These are phyloP conservation scores for Artemisia argyi DNA, from an alignment of 129 eudicot genomes.

Conservation along the genomic window DNA sequence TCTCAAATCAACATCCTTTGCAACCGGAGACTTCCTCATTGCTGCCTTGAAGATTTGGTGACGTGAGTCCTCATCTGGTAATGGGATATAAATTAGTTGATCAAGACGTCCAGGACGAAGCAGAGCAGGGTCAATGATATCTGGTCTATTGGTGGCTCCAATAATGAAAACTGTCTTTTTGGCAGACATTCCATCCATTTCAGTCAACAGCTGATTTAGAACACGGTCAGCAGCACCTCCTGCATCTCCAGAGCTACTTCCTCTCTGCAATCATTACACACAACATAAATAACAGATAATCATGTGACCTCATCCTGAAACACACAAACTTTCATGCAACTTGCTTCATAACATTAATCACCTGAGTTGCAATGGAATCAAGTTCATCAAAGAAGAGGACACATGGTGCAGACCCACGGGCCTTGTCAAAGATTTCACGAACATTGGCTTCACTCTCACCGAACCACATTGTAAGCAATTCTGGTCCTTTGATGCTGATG, in stretches of 20 bases:
- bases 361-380: constrained; percentile 91
- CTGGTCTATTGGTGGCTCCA: constrained; percentile 80
- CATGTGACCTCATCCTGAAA: neutral
- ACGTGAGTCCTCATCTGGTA: constrained; percentile 77
- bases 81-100: constrained; percentile 70
- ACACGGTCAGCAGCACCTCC: constrained; percentile 91
- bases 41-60: constrained; percentile 71
- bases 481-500: constrained; percentile 78
- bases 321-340: neutral
- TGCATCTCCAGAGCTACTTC: constrained; percentile 75
- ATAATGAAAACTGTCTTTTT: constrained; percentile 76
- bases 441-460: constrained; percentile 92
- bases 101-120: constrained; percentile 87
- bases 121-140: constrained; percentile 71
- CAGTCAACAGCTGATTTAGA: constrained; percentile 70
- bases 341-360: neutral
- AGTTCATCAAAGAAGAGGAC: constrained; percentile 89
- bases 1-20: constrained; percentile 58
- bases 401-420: constrained; percentile 79
- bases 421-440: constrained; percentile 79
- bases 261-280: constrained; percentile 49
- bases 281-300: neutral
- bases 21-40: constrained; percentile 65
- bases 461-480: constrained; percentile 82
- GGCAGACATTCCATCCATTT: constrained; percentile 87